Evolutionary conservation across 768 basidiomycete genomes (phyloP), one percentile per base, ranked within the genome.

Genomic region (Dentipellis sp.): DNA sequence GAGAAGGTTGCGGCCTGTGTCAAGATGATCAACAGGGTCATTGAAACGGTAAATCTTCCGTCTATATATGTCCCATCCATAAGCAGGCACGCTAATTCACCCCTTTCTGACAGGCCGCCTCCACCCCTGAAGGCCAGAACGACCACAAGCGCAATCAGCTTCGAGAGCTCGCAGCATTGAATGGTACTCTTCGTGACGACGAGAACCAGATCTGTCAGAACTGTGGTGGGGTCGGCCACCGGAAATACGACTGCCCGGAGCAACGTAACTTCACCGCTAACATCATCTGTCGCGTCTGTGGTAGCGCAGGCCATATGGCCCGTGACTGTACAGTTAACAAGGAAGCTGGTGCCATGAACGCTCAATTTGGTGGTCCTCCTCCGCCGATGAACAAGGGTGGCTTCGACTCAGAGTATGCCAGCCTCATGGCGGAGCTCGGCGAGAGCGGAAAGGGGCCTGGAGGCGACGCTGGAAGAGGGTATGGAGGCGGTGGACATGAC

Each of bases 121-220:
- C 95, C 12, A 97, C 94, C 7, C 97, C 97, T 6, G 97, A 99
- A 76, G 97, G 94, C 34, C 94, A 99, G 73, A 99, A 99, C 68
- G 95, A 97, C 65, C 97, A 99, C 76, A 99, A 99, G 71, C 89
- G 95, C 53, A 97, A 95, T 67, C 97, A 99, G 72, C 84, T 99
- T 47, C 91, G 97, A 64, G 97, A 99, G 69, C 81, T 99, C 48
- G 97, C 97, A 16, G 94, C 94, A 17, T 75, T 99, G 56, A 99
- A 99, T 67, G 97, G 97, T 73, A 99, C 97, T 47, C 85, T 99
- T 55, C 94, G 97, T 64, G 97, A 99, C 67, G 97, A 99, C 69
- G 97, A 99, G 75, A 98, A 98, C 67, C 97, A 99, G 72, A 85
- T 97, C 59, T 99, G 97, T 74, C 94, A 98, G 75, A 95, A 95